Evolutionary conservation across 2,329 filamentous ascomycete genomes (phyloP).

Genomic region (Tolypocladium tropicale): DNA sequence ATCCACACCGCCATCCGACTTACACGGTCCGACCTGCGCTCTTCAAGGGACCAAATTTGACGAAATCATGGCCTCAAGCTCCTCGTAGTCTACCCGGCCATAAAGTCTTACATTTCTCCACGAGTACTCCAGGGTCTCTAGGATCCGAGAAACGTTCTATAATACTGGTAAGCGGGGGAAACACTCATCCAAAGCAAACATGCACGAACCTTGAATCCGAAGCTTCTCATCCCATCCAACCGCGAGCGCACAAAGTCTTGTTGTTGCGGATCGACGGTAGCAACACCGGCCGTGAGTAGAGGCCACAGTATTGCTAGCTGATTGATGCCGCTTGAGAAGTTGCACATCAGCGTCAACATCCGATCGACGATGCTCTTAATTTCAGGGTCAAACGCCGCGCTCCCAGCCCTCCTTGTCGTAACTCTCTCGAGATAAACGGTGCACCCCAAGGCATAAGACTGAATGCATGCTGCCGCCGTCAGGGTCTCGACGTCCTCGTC

Average conservation of each 20-base stretch:
- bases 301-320: slow-evolving; percentile 4
- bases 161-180: not conserved
- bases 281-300: slow-evolving; percentile 2
- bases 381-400: slow-evolving; percentile 1
- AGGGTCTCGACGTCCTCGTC: slow-evolving; percentile 4
- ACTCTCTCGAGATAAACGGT: slow-evolving; percentile 7
- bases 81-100: slow-evolving; percentile 2
- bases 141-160: slow-evolving; percentile 5
- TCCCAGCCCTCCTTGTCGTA: not conserved
- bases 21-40: not conserved
- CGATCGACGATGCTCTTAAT: not conserved
- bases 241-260: not conserved
- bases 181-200: not conserved
- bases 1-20: not conserved
- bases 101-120: slow-evolving; percentile 3
- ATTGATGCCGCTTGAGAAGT: slow-evolving; percentile 4
- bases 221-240: slow-evolving; percentile 2
- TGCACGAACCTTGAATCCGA: slow-evolving; percentile 3
- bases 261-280: slow-evolving; percentile 2
- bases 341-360: not conserved
- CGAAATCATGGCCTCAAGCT: slow-evolving; percentile 5
- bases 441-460: slow-evolving; percentile 5
- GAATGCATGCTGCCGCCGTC: slow-evolving; percentile 5
- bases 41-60: slow-evolving; percentile 6
- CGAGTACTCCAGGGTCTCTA: slow-evolving; percentile 6